Conservation (phyloP, 75 land plant genomes). For the Pseudotsuga menziesii region DNA sequence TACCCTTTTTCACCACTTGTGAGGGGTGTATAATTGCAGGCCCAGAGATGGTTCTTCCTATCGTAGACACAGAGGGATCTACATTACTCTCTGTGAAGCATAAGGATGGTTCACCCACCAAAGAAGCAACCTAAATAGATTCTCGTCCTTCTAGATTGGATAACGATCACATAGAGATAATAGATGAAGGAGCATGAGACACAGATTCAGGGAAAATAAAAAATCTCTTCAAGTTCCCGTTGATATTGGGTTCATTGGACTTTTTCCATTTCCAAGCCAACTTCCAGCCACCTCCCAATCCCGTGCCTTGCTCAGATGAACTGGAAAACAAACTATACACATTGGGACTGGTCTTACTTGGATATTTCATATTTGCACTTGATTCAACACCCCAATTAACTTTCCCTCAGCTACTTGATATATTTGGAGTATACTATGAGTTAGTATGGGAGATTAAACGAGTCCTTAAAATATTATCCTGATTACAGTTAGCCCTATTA, state of each 20-base stretch:
- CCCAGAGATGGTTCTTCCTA: constrained; percentile 3
- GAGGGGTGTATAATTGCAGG: constrained; percentile 25
- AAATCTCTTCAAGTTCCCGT: constrained; percentile 34
- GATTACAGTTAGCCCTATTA: neutral
- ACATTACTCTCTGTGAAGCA: neutral
- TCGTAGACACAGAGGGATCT: neutral
- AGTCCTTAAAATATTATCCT: constrained; percentile 32
- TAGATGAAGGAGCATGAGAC: neutral
- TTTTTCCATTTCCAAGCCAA: constrained; percentile 41
- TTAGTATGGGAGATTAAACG: constrained; percentile 20
- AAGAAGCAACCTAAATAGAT: constrained; percentile 19
- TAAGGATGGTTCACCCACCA: constrained; percentile 16
- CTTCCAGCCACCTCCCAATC: constrained; percentile 52
- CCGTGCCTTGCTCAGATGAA: constrained; percentile 17
- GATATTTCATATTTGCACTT: neutral
- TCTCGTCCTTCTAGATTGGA: neutral
- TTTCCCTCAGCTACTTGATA: neutral
- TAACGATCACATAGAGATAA: constrained; percentile 1
- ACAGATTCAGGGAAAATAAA: constrained; percentile 19
- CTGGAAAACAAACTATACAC: neutral
- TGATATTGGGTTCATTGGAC: constrained; percentile 16
- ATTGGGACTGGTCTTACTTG: neutral
- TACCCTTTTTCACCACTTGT: constrained; percentile 10
- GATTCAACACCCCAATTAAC: constrained; percentile 1
- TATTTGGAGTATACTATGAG: neutral